phyloP scores from a whole-genome alignment of 768 basidiomycete species.

The Gymnopilus junonius region DNA sequence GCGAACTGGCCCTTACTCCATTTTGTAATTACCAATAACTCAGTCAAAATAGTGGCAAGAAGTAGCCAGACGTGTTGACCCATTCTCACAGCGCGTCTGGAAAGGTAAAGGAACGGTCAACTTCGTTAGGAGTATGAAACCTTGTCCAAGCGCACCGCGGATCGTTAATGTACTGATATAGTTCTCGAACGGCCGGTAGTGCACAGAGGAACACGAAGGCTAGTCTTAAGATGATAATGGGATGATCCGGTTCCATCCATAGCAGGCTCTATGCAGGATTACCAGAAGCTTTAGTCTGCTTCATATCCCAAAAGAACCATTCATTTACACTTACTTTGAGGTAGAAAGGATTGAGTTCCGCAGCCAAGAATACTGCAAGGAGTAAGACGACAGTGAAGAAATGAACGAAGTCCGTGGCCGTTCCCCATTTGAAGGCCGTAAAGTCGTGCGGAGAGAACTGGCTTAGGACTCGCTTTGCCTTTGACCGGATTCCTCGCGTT shows the following conservation, averaged over 20 bases:
- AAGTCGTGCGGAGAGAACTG: constrained; percentile 90
- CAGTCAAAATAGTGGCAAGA: constrained; percentile 84
- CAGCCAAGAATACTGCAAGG: constrained; percentile 79
- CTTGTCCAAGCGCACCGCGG: constrained; percentile 59
- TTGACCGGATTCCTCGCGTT: constrained; percentile 76
- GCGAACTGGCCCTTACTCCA: constrained; percentile 78
- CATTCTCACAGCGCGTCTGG: constrained; percentile 85
- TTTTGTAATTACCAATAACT: constrained; percentile 79
- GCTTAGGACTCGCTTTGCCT: constrained; percentile 77
- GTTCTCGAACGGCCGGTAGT: constrained; percentile 83
- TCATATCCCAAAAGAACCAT: background rate
- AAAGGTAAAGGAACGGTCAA: constrained; percentile 5
- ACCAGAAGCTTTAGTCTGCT: constrained; percentile 8
- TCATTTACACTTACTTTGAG: constrained; percentile 69
- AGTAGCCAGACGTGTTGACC: constrained; percentile 89
- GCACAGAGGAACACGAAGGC: constrained; percentile 83
- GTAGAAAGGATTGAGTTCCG: constrained; percentile 89
- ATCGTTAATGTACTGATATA: constrained; percentile 83
- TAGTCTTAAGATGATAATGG: constrained; percentile 75
- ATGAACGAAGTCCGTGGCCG: constrained; percentile 72
- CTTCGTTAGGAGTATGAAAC: constrained; percentile 9
- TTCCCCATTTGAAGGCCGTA: constrained; percentile 89
- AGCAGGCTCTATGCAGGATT: constrained; percentile 49
- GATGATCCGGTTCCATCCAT: constrained; percentile 93
- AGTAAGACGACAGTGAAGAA: constrained; percentile 77